phyloP scores from a whole-genome alignment of 2,329 filamentous ascomycete genomes.

The Botrytis medusae region DNA sequence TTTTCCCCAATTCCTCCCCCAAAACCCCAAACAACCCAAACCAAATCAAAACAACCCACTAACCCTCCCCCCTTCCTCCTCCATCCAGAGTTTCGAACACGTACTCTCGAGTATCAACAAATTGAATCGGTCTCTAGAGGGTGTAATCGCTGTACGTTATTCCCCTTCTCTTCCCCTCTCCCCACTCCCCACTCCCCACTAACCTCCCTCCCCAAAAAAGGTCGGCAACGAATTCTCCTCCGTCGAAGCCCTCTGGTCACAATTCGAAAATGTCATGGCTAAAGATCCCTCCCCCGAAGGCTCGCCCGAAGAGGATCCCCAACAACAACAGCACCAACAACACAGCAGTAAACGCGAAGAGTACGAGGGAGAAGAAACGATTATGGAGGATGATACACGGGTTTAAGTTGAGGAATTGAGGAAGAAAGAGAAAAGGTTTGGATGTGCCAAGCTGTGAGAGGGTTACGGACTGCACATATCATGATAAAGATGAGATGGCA shows the following conservation, averaged over 20 bases:
- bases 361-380: constrained; percentile 27
- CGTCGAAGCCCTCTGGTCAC: constrained; percentile 94
- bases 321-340: not conserved
- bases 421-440: constrained; percentile 10
- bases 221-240: constrained; percentile 97
- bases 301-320: constrained; percentile 34
- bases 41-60: not conserved
- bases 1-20: too few species aligned
- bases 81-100: constrained; percentile 71
- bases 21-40: too few species aligned
- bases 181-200: not conserved
- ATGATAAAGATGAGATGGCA: not conserved
- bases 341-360: constrained; percentile 16
- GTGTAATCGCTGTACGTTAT: constrained; percentile 72
- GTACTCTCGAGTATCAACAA: constrained; percentile 96
- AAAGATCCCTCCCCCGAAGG: constrained; percentile 45
- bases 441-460: not conserved
- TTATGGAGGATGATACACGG: constrained; percentile 14
- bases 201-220: constrained; percentile 43
- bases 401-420: not conserved
- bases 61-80: not conserved
- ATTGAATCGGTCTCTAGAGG: constrained; percentile 86
- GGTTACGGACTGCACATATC: not conserved
- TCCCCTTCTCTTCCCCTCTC: too few species aligned
- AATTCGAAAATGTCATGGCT: constrained; percentile 95